These are phyloP conservation scores for Exophiala bonariae DNA, from an alignment of 2,329 filamentous ascomycete genomes.

Conservation along the genomic window DNA sequence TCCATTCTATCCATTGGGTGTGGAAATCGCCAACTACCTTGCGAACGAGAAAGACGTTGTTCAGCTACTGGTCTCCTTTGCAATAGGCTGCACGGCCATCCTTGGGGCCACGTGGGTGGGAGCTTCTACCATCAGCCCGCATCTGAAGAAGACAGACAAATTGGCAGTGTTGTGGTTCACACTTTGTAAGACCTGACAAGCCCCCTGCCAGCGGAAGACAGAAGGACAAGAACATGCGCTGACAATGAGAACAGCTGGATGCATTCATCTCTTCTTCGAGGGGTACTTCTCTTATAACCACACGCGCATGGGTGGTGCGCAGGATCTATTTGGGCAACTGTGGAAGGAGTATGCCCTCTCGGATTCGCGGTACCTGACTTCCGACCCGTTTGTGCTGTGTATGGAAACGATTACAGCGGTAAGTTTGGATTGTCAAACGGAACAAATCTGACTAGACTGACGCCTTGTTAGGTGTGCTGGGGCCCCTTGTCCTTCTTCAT, in stretches of 20 bases:
- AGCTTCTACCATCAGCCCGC: slow-evolving; percentile 54
- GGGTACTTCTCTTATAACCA: slow-evolving; percentile 79
- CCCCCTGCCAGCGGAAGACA: not conserved
- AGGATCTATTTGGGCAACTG: slow-evolving; percentile 76
- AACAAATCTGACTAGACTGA: slow-evolving; percentile 4
- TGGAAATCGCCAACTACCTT: slow-evolving; percentile 62
- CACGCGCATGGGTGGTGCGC: slow-evolving; percentile 62
- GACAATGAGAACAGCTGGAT: slow-evolving; percentile 37
- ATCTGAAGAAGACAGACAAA: slow-evolving; percentile 56
- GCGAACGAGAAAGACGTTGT: slow-evolving; percentile 64
- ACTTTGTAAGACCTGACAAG: slow-evolving; percentile 55
- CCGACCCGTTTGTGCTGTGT: slow-evolving; percentile 81
- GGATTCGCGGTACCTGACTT: slow-evolving; percentile 82
- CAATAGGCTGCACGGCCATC: slow-evolving; percentile 55
- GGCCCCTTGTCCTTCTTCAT: slow-evolving; percentile 61
- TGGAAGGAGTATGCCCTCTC: slow-evolving; percentile 93
- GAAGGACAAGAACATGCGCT: slow-evolving; percentile 9
- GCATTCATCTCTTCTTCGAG: slow-evolving; percentile 78
- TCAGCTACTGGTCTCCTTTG: slow-evolving; percentile 61
- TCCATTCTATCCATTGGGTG: slow-evolving; percentile 70
- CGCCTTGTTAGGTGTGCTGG: slow-evolving; percentile 52
- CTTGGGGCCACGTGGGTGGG: slow-evolving; percentile 58
- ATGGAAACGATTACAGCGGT: slow-evolving; percentile 82
- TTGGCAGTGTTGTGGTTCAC: slow-evolving; percentile 72
- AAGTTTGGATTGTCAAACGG: slow-evolving; percentile 20